Conservation (phyloP, 768 basidiomycete species). For the Hysterangium stoloniferum region DNA sequence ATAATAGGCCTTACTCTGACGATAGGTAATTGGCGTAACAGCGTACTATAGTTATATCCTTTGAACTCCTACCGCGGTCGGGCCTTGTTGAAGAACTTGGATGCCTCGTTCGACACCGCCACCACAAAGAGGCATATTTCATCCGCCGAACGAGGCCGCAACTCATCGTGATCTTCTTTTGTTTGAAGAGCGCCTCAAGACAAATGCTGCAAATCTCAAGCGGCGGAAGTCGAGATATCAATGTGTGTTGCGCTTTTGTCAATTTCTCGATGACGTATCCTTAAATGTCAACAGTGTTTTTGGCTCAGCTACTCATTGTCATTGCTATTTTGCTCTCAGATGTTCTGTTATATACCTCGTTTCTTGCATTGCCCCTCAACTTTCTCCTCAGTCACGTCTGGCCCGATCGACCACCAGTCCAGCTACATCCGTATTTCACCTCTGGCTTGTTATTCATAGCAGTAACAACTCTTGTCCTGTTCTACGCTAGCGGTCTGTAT, state of each 20-base stretch:
- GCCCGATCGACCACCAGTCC: conserved; percentile 41
- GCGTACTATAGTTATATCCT: too few species aligned
- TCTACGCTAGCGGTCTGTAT: conserved; percentile 97
- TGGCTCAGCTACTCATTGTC: conserved; percentile 56
- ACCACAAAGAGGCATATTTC: conserved; percentile 31
- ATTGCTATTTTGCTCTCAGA: conserved; percentile 70
- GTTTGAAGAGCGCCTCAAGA: conserved; percentile 96
- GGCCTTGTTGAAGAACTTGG: too few species aligned
- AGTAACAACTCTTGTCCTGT: conserved; percentile 83
- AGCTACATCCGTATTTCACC: conserved; percentile 65
- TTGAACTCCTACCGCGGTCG: too few species aligned
- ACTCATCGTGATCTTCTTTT: conserved; percentile 84
- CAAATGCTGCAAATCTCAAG: conserved; percentile 76
- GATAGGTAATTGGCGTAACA: too few species aligned
- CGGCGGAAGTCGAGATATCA: conserved; percentile 78
- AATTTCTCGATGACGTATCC: conserved; percentile 19
- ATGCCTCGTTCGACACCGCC: conserved; percentile 17
- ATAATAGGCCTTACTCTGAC: too few species aligned
- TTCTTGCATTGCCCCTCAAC: conserved; percentile 59
- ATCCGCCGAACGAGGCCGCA: conserved; percentile 64
- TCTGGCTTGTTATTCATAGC: conserved; percentile 80
- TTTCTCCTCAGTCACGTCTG: conserved; percentile 40
- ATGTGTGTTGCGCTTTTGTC: conserved; percentile 37
- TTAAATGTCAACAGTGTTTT: conserved; percentile 59
- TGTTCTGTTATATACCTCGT: conserved; percentile 60